Evolutionary conservation across 2,329 filamentous ascomycete genomes (phyloP).

Genomic region (Phaeosphaeriaceae sp.): DNA sequence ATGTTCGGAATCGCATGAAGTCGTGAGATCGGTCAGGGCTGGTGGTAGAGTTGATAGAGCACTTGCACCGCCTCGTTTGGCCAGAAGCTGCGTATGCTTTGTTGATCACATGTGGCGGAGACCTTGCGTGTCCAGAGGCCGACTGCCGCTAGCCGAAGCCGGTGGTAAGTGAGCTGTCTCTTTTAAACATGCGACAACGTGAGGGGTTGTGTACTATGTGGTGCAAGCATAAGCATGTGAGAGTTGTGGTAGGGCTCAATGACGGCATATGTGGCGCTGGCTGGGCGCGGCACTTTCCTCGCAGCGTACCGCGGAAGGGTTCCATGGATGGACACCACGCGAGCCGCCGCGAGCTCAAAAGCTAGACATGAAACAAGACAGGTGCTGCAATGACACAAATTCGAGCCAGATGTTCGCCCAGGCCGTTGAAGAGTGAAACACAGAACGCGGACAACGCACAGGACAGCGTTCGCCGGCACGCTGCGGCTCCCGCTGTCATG

Average conservation of each 20-base stretch:
- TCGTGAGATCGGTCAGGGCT: background rate
- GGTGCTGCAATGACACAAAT: background rate
- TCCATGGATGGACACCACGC: constrained; percentile 2
- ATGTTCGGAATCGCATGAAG: background rate
- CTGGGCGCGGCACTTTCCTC: background rate
- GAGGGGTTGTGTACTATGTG: background rate
- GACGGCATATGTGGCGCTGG: constrained; percentile 7
- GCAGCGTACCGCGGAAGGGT: background rate
- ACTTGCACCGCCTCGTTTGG: constrained; percentile 6
- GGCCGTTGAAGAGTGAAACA: constrained; percentile 6
- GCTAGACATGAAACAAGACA: constrained; percentile 3
- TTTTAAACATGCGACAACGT: background rate
- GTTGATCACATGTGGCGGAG: constrained; percentile 19
- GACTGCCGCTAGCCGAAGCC: background rate
- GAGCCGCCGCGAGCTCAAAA: constrained; percentile 1
- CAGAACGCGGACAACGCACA: constrained; percentile 4
- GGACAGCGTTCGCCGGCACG: constrained; percentile 1
- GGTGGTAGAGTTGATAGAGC: background rate
- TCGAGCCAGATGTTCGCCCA: background rate
- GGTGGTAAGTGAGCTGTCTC: background rate
- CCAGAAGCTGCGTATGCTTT: constrained; percentile 7
- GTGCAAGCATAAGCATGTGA: background rate
- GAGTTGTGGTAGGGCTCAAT: background rate
- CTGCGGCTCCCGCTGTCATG: constrained; percentile 16
- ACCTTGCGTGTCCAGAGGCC: constrained; percentile 1